phyloP scores from a whole-genome alignment of 208 protist genomes.

The Wallacemonas sp. region DNA sequence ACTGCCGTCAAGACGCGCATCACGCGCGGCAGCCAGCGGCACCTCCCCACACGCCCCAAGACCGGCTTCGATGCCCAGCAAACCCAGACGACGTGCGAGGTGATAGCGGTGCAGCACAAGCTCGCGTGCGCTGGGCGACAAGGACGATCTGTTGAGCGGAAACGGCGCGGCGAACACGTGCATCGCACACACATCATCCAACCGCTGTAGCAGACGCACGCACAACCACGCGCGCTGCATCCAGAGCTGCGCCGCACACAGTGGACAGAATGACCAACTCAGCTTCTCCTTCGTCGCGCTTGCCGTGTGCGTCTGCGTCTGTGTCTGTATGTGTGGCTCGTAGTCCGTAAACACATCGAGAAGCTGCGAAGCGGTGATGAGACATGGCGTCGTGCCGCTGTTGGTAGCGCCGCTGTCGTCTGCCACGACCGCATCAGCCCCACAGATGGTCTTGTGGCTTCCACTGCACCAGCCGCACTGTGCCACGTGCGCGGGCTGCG shows the following conservation, averaged over 20 bases:
- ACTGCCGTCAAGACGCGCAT: background rate
- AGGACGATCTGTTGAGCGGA: too few relatives aligned
- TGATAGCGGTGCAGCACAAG: conserved; percentile 31
- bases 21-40: background rate
- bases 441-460: background rate
- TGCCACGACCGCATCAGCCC: background rate
- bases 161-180: too few relatives aligned
- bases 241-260: too few relatives aligned
- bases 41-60: background rate
- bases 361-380: background rate
- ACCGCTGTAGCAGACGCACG: background rate
- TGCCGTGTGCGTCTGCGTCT: conserved; percentile 14
- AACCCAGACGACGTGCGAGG: conserved; percentile 23
- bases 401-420: too few relatives aligned
- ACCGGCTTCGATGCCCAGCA: conserved; percentile 24
- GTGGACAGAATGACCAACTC: too few relatives aligned
- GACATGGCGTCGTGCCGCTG: background rate
- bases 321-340: background rate
- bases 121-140: conserved; percentile 23
- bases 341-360: background rate
- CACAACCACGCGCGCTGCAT: too few relatives aligned
- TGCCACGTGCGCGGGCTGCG: background rate
- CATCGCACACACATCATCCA: conserved; percentile 33
- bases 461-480: background rate
- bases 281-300: too few relatives aligned